These are phyloP conservation scores for Geranium brycei DNA, from an alignment of 345 rosid species.

Conservation along the genomic window DNA sequence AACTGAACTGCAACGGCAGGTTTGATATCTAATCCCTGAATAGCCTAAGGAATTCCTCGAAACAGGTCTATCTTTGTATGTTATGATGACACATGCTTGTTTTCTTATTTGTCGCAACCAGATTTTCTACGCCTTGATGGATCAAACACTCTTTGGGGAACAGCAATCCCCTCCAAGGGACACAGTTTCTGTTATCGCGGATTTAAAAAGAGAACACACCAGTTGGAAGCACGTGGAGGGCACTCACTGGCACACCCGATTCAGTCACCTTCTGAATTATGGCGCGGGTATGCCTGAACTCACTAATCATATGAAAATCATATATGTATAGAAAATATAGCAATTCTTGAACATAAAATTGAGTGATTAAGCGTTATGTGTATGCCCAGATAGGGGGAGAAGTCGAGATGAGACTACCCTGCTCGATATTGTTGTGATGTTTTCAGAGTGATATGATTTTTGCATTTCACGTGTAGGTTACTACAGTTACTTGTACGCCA, in stretches of 20 bases:
- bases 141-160: constrained; percentile 83
- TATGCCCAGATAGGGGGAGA: too few relatives aligned
- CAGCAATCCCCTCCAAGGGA: constrained; percentile 30
- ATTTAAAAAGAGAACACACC: constrained; percentile 51
- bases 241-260: constrained; percentile 72
- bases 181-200: constrained; percentile 50
- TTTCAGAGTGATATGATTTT: neutral
- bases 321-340: neutral
- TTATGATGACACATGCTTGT: constrained; percentile 5
- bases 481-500: constrained; percentile 75
- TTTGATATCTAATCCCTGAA: constrained; percentile 14
- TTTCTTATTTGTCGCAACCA: constrained; percentile 14
- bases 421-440: neutral
- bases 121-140: constrained; percentile 67
- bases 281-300: constrained; percentile 55
- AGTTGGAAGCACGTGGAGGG: constrained; percentile 89
- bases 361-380: too few relatives aligned
- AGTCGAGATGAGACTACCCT: too few relatives aligned
- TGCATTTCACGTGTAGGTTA: constrained; percentile 35
- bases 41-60: constrained; percentile 7
- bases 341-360: neutral
- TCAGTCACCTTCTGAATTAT: constrained; percentile 71
- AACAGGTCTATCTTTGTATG: neutral
- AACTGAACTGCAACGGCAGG: constrained; percentile 94
- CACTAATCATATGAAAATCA: neutral